Conservation (phyloP, 371 early-diverging fungal genomes). For the Rhizomucor pusillus region DNA sequence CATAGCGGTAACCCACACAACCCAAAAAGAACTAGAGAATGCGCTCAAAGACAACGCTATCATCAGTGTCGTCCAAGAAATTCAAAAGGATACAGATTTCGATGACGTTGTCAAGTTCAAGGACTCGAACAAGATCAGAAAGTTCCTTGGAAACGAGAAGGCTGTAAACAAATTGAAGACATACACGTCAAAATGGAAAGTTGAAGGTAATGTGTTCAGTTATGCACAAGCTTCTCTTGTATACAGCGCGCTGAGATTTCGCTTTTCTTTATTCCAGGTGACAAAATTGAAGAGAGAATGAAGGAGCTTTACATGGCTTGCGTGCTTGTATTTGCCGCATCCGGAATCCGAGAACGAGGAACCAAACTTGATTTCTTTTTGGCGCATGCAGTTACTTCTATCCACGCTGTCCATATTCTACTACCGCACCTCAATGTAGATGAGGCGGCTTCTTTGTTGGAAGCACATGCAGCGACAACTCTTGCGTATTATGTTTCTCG, state of each 20-base stretch:
- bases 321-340: constrained; percentile 24
- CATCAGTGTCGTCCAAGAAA: constrained; percentile 18
- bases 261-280: too few relatives aligned
- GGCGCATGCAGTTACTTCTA: constrained; percentile 57
- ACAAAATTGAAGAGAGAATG: constrained; percentile 30
- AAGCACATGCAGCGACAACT: constrained; percentile 30
- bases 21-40: background rate
- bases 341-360: constrained; percentile 29
- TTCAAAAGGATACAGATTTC: constrained; percentile 33
- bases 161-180: constrained; percentile 26
- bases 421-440: constrained; percentile 25
- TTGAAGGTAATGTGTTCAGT: constrained; percentile 16
- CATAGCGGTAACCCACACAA: constrained; percentile 9
- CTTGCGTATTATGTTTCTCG: constrained; percentile 35
- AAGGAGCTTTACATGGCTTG: constrained; percentile 32
- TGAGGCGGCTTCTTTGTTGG: constrained; percentile 38
- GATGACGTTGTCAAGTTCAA: constrained; percentile 21
- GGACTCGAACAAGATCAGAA: constrained; percentile 15
- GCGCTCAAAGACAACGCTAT: constrained; percentile 19
- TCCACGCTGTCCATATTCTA: constrained; percentile 45
- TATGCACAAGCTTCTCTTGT: background rate
- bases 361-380: constrained; percentile 44
- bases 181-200: constrained; percentile 29
- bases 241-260: constrained; percentile 20
- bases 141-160: constrained; percentile 20